Evolutionary conservation across 352 stramenopile genomes (phyloP).

Genomic region (Pythium folliculosum): DNA sequence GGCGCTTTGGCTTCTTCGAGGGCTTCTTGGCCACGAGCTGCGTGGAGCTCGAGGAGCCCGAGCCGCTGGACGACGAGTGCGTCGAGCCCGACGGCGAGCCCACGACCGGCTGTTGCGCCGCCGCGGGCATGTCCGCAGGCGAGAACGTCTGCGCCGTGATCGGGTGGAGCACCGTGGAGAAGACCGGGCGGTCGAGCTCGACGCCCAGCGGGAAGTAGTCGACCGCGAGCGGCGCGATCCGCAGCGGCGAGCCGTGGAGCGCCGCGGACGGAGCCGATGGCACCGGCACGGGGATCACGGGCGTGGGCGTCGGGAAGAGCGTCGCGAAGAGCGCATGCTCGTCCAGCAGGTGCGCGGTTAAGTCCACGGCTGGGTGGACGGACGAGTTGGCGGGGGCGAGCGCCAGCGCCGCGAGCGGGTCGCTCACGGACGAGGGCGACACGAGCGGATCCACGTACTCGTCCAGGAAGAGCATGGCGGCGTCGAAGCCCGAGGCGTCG

Average conservation of each 20-base stretch:
- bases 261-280: not conserved
- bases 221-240: constrained; percentile 24
- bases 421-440: constrained; percentile 7
- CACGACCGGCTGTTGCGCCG: not conserved
- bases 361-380: not conserved
- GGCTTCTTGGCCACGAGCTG: constrained; percentile 14
- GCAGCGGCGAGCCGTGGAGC: constrained; percentile 16
- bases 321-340: constrained; percentile 24
- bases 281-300: not conserved
- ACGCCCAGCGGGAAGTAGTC: constrained; percentile 27
- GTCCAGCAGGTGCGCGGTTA: constrained; percentile 22
- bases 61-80: not conserved
- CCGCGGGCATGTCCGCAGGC: not conserved
- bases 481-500: constrained; percentile 23
- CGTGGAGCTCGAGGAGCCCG: not conserved
- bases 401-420: constrained; percentile 4
- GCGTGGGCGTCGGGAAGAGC: constrained; percentile 10
- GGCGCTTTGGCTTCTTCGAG: constrained; percentile 25
- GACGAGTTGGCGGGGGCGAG: not conserved
- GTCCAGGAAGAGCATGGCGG: constrained; percentile 29
- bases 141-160: constrained; percentile 24
- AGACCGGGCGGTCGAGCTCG: constrained; percentile 20
- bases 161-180: constrained; percentile 9
- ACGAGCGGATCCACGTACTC: constrained; percentile 17
- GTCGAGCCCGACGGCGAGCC: constrained; percentile 3